phyloP scores from a whole-genome alignment of 352 stramenopile genomes.

The Phytophthora ohioensis region DNA sequence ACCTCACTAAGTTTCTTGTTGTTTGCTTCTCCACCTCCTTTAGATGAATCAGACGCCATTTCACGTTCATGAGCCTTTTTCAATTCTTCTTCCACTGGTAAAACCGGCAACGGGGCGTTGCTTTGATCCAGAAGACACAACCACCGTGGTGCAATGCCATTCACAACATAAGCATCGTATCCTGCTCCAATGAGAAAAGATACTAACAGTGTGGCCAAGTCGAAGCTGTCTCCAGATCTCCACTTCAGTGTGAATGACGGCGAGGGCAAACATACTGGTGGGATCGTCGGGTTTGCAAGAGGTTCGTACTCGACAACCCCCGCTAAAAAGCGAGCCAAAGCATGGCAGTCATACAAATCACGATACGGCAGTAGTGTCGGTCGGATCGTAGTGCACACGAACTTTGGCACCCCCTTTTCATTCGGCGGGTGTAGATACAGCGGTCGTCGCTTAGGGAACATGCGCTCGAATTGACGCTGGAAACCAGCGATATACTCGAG shows the following conservation, averaged over 20 bases:
- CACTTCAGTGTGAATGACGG: slow-evolving; percentile 90
- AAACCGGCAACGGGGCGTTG: slow-evolving; percentile 67
- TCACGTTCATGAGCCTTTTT: slow-evolving; percentile 54
- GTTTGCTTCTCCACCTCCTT: slow-evolving; percentile 10
- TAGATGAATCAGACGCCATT: slow-evolving; percentile 12
- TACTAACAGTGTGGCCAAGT: slow-evolving; percentile 89
- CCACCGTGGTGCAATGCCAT: slow-evolving; percentile 87
- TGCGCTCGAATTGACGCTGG: slow-evolving; percentile 87
- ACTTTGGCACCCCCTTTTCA: slow-evolving; percentile 93
- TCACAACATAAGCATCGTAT: slow-evolving; percentile 96
- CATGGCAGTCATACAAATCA: slow-evolving; percentile 92
- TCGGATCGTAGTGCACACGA: slow-evolving; percentile 94
- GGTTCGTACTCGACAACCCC: slow-evolving; percentile 95
- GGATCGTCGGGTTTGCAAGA: slow-evolving; percentile 81
- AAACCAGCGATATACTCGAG: slow-evolving; percentile 95
- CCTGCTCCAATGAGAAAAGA: slow-evolving; percentile 94
- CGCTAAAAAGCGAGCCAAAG: slow-evolving; percentile 90
- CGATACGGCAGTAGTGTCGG: slow-evolving; percentile 93
- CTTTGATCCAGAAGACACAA: slow-evolving; percentile 94
- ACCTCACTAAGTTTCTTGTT: slow-evolving; percentile 31
- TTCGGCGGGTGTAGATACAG: slow-evolving; percentile 93
- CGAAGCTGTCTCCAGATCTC: slow-evolving; percentile 93
- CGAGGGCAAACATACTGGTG: slow-evolving; percentile 83
- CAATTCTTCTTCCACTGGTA: slow-evolving; percentile 62
- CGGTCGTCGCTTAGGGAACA: slow-evolving; percentile 80